These are phyloP conservation scores for Curvularia eragrostidis DNA, from an alignment of 2,329 filamentous ascomycete species.

Conservation along the genomic window DNA sequence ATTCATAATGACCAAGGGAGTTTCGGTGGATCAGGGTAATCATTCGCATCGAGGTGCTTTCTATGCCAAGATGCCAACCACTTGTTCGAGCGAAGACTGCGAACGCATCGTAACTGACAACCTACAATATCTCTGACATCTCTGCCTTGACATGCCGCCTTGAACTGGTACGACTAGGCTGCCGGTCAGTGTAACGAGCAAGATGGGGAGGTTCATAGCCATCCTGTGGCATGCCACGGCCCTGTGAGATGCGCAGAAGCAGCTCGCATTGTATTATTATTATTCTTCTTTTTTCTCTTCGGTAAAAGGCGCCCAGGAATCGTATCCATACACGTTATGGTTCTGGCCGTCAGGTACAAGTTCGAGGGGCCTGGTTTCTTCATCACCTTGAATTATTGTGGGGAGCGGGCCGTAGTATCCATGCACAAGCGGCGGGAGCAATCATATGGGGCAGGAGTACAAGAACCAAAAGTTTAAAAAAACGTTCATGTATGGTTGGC, in stretches of 20 bases:
- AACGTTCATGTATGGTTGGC: background rate
- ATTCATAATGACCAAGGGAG: background rate
- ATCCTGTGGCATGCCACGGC: no score
- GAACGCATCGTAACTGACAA: background rate
- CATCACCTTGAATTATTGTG: background rate
- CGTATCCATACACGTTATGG: background rate
- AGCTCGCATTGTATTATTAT: background rate
- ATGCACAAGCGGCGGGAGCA: background rate
- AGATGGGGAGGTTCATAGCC: background rate
- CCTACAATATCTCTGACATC: no score
- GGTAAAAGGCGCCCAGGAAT: background rate
- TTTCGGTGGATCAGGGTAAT: background rate
- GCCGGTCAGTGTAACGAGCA: background rate
- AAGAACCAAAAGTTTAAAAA: background rate
- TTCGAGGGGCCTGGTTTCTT: background rate
- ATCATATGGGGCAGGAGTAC: constrained; percentile 12
- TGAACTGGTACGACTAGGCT: background rate
- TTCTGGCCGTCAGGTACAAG: background rate
- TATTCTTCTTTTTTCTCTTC: background rate
- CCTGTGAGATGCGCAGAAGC: background rate
- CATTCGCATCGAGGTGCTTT: background rate
- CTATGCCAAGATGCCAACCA: background rate
- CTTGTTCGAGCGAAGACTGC: background rate
- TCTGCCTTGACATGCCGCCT: background rate
- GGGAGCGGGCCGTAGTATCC: constrained; percentile 11